These are phyloP conservation scores for Cystofilobasidium bisporidii DNA, from an alignment of 768 basidiomycete genomes.

Conservation along the genomic window DNA sequence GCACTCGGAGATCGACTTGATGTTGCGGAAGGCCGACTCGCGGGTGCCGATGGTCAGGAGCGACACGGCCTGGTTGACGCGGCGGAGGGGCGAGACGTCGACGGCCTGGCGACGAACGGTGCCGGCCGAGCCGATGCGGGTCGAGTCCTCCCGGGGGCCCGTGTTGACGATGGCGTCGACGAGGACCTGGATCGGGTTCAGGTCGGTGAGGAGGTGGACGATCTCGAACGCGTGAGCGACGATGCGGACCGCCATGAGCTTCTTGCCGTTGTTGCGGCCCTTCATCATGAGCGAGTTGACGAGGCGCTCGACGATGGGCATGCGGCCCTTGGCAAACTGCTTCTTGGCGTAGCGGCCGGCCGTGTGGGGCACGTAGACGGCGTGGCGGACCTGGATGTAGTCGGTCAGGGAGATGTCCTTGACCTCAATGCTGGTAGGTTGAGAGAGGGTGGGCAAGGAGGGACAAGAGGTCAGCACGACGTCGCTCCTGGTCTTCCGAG, in stretches of 20 bases:
- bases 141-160: conserved; percentile 98
- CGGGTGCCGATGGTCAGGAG: conserved; percentile 97
- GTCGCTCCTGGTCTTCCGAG: too few species aligned
- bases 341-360: conserved; percentile 99
- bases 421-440: conserved; percentile 69
- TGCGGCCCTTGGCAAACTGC: conserved; percentile 99
- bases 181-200: conserved; percentile 95
- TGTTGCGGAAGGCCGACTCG: conserved; percentile 99
- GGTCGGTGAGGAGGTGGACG: conserved; percentile 98
- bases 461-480: neutral
- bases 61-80: conserved; percentile 94
- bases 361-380: conserved; percentile 96
- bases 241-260: conserved; percentile 96
- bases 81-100: conserved; percentile 94
- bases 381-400: conserved; percentile 96
- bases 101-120: conserved; percentile 99
- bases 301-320: conserved; percentile 99
- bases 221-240: conserved; percentile 99
- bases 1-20: conserved; percentile 98
- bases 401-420: conserved; percentile 98
- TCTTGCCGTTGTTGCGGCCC: conserved; percentile 99
- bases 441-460: neutral
- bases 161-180: conserved; percentile 85
- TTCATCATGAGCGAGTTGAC: conserved; percentile 98
- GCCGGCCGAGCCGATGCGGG: conserved; percentile 98